These are phyloP conservation scores for Pseudogymnoascus destructans DNA, from an alignment of 2,329 filamentous ascomycete species.

Conservation along the genomic window DNA sequence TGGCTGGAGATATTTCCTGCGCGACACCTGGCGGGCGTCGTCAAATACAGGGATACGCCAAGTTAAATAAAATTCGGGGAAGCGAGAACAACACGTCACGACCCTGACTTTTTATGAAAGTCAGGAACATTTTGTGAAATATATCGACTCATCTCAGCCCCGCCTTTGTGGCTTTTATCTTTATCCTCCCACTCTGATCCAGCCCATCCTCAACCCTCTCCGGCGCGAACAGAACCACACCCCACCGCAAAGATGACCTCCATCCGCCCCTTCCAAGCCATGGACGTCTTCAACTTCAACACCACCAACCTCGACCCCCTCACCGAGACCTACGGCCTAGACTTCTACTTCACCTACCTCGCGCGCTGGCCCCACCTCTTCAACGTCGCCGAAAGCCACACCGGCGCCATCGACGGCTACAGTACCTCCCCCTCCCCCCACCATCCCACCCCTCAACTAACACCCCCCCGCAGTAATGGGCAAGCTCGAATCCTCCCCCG, in stretches of 20 bases:
- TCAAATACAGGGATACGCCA: constrained; percentile 28
- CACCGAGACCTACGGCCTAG: constrained; percentile 94
- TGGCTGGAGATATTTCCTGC: constrained; percentile 18
- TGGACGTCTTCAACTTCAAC: constrained; percentile 80
- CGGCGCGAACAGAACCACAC: background rate
- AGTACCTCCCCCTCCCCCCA: constrained; percentile 38
- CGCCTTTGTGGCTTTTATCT: background rate
- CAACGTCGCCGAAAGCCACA: constrained; percentile 74
- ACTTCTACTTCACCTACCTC: constrained; percentile 92
- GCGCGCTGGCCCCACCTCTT: constrained; percentile 93
- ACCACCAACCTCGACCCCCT: constrained; percentile 90
- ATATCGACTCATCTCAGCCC: background rate
- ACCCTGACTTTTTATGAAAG: background rate
- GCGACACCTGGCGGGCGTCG: constrained; percentile 24
- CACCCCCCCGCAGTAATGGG: too few species aligned
- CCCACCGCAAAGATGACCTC: constrained; percentile 49
- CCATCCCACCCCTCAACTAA: constrained; percentile 11
- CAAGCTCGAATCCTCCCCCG: constrained; percentile 80
- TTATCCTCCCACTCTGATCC: background rate
- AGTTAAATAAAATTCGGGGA: constrained; percentile 35
- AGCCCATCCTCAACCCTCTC: background rate
- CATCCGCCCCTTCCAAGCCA: constrained; percentile 71
- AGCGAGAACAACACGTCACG: constrained; percentile 9
- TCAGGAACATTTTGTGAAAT: background rate
- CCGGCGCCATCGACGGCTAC: constrained; percentile 87